A percentile compares a stretch with the other conserved stretches of the same genome.
phyloP scores from a whole-genome alignment of 1,139 yeast genomes.

The Lodderomyces parapsilosis region DNA sequence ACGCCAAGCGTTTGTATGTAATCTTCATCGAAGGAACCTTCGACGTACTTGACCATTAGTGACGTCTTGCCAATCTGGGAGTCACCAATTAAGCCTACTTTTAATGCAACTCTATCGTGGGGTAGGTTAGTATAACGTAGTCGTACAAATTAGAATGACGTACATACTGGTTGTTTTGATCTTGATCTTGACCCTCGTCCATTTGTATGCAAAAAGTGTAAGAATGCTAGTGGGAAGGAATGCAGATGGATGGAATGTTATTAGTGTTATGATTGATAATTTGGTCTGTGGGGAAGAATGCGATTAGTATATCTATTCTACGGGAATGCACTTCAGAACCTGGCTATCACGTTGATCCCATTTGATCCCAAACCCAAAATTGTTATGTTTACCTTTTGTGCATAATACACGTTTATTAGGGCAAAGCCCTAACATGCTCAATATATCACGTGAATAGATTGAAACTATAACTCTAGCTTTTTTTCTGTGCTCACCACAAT shows the following conservation, averaged over 20 bases:
- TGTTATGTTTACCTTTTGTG: neutral
- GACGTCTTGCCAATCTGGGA: constrained; percentile 99
- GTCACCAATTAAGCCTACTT: constrained; percentile 93
- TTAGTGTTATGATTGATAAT: too few species aligned
- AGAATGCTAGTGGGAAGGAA: too few species aligned
- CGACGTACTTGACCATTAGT: constrained; percentile 94
- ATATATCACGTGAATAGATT: neutral
- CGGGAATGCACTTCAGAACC: neutral
- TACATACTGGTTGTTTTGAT: constrained; percentile 42
- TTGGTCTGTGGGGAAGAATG: too few species aligned
- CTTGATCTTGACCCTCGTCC: constrained; percentile 10
- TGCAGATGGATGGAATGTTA: too few species aligned
- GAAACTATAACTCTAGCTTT: neutral
- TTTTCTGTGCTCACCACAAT: too few species aligned
- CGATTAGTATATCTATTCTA: too few species aligned
- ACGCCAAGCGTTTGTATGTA: constrained; percentile 95
- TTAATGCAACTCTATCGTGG: constrained; percentile 63
- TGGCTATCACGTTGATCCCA: neutral
- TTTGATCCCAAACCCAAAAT: neutral
- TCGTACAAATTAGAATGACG: neutral
- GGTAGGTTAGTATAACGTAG: constrained; percentile 5
- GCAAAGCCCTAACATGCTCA: neutral
- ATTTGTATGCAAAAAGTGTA: too few species aligned
- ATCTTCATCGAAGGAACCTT: constrained; percentile 88
- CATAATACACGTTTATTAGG: neutral